Base-by-base conservation (phyloP, 345 rosid species). In the Sapria himalayana region DNA sequence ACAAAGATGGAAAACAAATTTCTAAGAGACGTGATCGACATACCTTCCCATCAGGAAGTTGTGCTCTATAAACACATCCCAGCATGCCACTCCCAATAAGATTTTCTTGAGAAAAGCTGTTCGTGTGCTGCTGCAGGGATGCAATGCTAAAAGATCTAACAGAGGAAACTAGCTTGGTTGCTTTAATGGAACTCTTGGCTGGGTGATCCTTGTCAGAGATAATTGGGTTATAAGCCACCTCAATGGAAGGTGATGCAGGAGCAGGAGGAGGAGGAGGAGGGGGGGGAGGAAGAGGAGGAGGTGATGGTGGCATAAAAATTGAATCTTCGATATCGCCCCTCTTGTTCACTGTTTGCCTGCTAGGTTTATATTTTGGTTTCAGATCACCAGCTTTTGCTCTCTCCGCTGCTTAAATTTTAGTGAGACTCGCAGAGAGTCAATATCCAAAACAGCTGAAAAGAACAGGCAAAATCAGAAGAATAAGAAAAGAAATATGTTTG, bases 31-130 rank as follows among this genome's bases (percentile, higher is more conserved):
- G 29, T 9, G 17, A 44, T 19, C 21, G 50, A 9, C 39, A 13
- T 72, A 89, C 95, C 92, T 77, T 91, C 33, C 80, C 80, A 41
- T 56, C 49, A 32, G 95, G 82, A 64, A 77, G 85, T 53, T 75
- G 64, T 43, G 99, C 99, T 52, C 71, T 67, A 42, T 84, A 91
- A 48, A 91, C 93, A 61, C 51, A 75, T 33, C 99, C 99, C 21
- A 91, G 80, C 93, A 77, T 91, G 49, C 99, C 99, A 4, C 65
- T 59, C 48, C 93, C 95, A 18, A 91, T 60, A 39, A 74, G 61
- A 62, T 80, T 91, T 43, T 84, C 95, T 62, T 65, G 92, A 55
- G 93, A 71, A 69, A 91, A 91, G 76, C 99, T 91, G 43, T 77
- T 77, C 19, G 99, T 91, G 50, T 65, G 80, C 50, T 77, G 93